Evolutionary conservation across 306 rosid species (phyloP), one percentile per base, ranked within the genome.

Genomic region (Rosa multiflora): DNA sequence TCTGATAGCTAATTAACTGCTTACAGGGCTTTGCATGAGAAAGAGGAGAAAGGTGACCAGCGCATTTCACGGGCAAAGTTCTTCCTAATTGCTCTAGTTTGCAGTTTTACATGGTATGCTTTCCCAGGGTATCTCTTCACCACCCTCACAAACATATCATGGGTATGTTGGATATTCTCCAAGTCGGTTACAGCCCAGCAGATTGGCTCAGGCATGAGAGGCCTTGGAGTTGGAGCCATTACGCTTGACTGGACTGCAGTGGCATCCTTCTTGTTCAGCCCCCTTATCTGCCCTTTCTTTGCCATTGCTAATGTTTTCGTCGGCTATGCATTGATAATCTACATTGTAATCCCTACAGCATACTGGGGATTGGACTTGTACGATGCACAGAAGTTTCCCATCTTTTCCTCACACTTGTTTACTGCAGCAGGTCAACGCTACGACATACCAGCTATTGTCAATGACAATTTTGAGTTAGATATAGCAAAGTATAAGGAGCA

Each of bases 181-280:
- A 91, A 87, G 79, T 93, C 98, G 17, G 91, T 93, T 9, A 89
- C 93, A 29, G 98, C 93, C 70, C 97, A 93, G 80, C 98, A 91
- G 52, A 32, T 93, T 15, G 98, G 98, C 15, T 93, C 97, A 2
- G 97, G 97, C 72, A 87, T 93, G 98, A 75, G 18, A 62, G 98
- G 98, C 18, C 81, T 93, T 1, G 98, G 98, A 70, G 87, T 93
- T 0, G 98, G 98, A 14, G 91, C 98, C 18, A 0, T 93, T 17
- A 88, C 97, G 21, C 89, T 91, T 3, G 98, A 93, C 44, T 93
- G 97, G 98, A 0, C 89, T 0, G 90, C 75, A 0, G 94, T 91
- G 56, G 90, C 94, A 1, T 91, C 98, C 63, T 91, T 85, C 97
- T 76, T 91, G 80, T 89, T 70, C 83, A 89, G 97, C 79, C 98